phyloP scores from a whole-genome alignment of 2,329 filamentous ascomycete genomes.

The Phoma sp. region DNA sequence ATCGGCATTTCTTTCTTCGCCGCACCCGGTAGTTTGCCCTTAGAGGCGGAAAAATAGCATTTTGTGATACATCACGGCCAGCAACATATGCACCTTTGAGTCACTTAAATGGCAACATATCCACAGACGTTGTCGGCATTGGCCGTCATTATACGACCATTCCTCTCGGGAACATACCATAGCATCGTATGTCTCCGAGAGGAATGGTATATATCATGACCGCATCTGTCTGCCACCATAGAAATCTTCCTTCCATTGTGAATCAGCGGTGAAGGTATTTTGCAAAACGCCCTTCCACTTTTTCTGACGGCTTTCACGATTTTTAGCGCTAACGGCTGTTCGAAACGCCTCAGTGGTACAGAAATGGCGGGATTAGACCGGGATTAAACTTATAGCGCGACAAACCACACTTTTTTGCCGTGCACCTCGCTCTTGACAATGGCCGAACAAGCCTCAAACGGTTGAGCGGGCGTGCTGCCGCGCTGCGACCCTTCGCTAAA shows the following conservation, averaged over 20 bases:
- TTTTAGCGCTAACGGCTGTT: slow-evolving; percentile 8
- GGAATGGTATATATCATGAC: slow-evolving; percentile 3
- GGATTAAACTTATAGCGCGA: slow-evolving; percentile 7
- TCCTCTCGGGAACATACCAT: slow-evolving; percentile 6
- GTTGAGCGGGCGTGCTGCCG: slow-evolving; percentile 11
- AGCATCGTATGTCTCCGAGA: slow-evolving; percentile 4
- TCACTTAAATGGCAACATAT: background rate
- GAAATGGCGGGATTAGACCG: slow-evolving; percentile 3
- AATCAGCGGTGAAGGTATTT: background rate
- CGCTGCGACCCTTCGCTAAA: slow-evolving; percentile 4
- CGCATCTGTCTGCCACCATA: background rate
- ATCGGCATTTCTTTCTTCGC: slow-evolving; percentile 18
- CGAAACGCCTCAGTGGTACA: slow-evolving; percentile 2
- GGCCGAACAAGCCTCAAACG: slow-evolving; percentile 18
- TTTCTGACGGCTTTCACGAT: background rate
- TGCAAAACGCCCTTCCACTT: background rate
- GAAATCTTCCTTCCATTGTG: background rate
- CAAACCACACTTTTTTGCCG: slow-evolving; percentile 9
- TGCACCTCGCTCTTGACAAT: slow-evolving; percentile 16
- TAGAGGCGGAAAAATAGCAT: slow-evolving; percentile 20
- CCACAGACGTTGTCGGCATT: background rate
- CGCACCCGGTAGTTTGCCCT: slow-evolving; percentile 14
- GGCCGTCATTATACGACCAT: background rate
- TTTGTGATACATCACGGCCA: slow-evolving; percentile 5
- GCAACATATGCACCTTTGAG: background rate